A percentile compares a stretch with the other conserved stretches of the same genome.
Evolutionary conservation across 2,329 filamentous ascomycete species (phyloP).

Genomic region (Geosmithia putterillii): DNA sequence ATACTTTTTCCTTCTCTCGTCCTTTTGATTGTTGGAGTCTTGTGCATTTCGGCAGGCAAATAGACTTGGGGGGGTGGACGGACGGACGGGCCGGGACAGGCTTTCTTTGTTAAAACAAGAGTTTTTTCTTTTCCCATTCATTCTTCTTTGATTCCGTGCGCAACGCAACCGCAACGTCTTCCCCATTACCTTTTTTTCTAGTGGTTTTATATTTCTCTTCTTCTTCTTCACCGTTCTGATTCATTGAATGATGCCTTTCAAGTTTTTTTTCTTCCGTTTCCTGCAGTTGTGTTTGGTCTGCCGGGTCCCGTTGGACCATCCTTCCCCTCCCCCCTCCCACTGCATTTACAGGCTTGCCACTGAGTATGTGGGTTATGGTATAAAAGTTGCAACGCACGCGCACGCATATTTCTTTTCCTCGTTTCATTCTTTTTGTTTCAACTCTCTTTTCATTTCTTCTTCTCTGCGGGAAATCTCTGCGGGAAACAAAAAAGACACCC

Average conservation of each 20-base stretch:
- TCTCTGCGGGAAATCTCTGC: not conserved
- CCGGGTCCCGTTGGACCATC: not conserved
- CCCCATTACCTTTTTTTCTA: not conserved
- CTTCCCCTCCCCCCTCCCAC: not conserved
- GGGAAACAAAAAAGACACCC: too few species aligned
- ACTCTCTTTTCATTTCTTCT: not conserved
- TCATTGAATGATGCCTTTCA: too few species aligned
- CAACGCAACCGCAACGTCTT: too few species aligned
- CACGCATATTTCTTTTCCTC: conserved; percentile 14
- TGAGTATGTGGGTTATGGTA: too few species aligned
- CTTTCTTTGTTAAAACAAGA: too few species aligned
- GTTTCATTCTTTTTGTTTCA: not conserved
- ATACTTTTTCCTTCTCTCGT: conserved; percentile 10
- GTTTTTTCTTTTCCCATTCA: not conserved
- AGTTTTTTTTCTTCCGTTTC: conserved; percentile 3
- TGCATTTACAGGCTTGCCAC: too few species aligned
- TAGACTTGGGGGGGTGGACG: conserved; percentile 40
- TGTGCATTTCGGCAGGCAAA: conserved; percentile 32
- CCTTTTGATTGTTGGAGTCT: conserved; percentile 21
- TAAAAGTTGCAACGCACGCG: conserved; percentile 26
- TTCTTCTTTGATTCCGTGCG: conserved; percentile 8
- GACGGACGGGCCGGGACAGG: too few species aligned
- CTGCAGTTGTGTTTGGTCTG: not conserved
- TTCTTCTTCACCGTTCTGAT: too few species aligned
- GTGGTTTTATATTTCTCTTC: not conserved